Evolutionary conservation across 2,329 filamentous ascomycete genomes (phyloP).

Genomic region (Fusarium kyushuense): DNA sequence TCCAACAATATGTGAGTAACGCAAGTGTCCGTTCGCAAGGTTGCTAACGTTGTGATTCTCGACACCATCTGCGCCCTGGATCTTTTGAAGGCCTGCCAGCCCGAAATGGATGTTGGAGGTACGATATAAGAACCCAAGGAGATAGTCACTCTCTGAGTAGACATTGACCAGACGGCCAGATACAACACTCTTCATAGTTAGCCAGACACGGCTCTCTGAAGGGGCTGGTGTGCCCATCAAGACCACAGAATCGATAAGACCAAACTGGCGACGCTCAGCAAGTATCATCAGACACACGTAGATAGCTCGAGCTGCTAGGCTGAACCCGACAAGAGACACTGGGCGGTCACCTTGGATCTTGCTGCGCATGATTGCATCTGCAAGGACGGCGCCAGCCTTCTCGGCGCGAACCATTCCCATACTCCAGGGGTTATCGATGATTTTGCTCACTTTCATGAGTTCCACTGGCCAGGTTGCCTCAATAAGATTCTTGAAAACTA

Average conservation of each 20-base stretch:
- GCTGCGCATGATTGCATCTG: conserved; percentile 80
- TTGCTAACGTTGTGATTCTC: conserved; percentile 77
- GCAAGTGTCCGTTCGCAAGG: conserved; percentile 75
- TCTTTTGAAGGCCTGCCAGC: conserved; percentile 83
- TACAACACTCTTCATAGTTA: conserved; percentile 81
- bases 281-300: conserved; percentile 85
- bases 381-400: conserved; percentile 77
- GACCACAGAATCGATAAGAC: conserved; percentile 85
- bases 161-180: conserved; percentile 89
- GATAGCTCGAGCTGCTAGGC: conserved; percentile 84
- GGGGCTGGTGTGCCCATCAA: conserved; percentile 87
- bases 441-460: conserved; percentile 75
- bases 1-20: conserved; percentile 76
- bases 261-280: conserved; percentile 85
- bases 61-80: conserved; percentile 73
- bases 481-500: conserved; percentile 68
- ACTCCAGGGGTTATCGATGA: conserved; percentile 86
- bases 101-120: conserved; percentile 85
- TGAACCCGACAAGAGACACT: conserved; percentile 84
- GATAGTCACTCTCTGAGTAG: conserved; percentile 86
- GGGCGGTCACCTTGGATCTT: conserved; percentile 85
- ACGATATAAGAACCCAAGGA: conserved; percentile 89
- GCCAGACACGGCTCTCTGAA: conserved; percentile 78
- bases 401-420: conserved; percentile 81
- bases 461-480: conserved; percentile 71